A percentile compares a stretch with the other conserved stretches of the same genome.
Evolutionary conservation across 225 moss, liverwort and hornwort species (phyloP).

Genomic region (Pleurozium schreberi): DNA sequence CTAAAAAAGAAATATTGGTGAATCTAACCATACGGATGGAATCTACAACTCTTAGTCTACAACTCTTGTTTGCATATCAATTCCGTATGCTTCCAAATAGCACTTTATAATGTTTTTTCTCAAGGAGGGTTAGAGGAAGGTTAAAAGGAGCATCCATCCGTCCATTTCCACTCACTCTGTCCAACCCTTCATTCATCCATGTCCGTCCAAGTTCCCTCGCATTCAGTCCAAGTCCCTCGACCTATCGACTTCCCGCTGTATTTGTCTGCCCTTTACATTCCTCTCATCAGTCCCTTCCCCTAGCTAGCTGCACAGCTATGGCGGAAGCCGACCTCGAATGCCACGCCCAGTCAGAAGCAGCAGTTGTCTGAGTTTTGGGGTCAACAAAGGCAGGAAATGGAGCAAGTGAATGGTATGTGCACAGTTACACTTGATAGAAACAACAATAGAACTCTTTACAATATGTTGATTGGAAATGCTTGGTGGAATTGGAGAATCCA

Average conservation of each 20-base stretch:
- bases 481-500: background rate
- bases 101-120: no score
- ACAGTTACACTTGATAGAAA: background rate
- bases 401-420: slow-evolving; percentile 28
- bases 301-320: background rate
- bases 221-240: background rate
- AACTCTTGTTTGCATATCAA: no score
- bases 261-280: background rate
- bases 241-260: background rate
- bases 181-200: background rate
- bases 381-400: slow-evolving; percentile 51
- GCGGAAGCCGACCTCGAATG: background rate
- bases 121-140: no score
- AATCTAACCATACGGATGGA: no score
- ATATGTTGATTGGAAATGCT: background rate
- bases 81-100: no score
- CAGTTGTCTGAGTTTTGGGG: slow-evolving; percentile 41
- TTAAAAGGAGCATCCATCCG: background rate
- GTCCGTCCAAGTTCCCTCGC: background rate
- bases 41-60: no score
- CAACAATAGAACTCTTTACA: background rate
- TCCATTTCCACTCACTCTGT: background rate
- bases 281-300: background rate
- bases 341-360: slow-evolving; percentile 26
- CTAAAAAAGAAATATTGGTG: no score